Base-by-base conservation (phyloP, 495 filamentous ascomycete species). In the Gamarada debralockiae region DNA sequence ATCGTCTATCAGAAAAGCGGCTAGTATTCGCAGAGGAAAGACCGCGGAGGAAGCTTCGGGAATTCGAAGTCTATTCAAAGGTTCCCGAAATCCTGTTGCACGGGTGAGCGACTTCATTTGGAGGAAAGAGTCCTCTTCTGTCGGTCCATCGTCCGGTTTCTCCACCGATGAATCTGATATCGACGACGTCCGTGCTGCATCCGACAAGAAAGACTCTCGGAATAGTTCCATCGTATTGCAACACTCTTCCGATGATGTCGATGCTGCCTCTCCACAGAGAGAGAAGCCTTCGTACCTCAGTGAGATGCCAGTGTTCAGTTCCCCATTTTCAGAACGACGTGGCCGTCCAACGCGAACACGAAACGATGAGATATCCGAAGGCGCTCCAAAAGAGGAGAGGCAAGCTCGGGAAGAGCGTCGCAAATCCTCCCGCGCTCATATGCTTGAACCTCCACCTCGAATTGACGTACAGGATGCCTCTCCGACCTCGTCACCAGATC, bases 391-490 rank as follows among this genome's bases (percentile, higher is more conserved):
- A 12, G 17, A 43, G 15, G 44, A 50, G 14, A 38, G 36, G 14
- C 27, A 36, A 20, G 43, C 42, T 27, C 21, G 40, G 8, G 48
- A 56, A 39, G 25, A 53, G 18, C 59, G 67, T 3, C 45, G 36
- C 15, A 52, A 37, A 8, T 73, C 74, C 3, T 72, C 73, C 7
- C 65, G 75, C 10, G 78, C 77, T 47, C 75, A 83, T 23, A 66
- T 72, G 5, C 73, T 86, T 42, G 78, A 82, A 51, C 80, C 25
- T 13, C 25, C 82, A 12, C 84, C 85, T 3, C 71, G 72, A 40
- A 82, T 87, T 53, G 79, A 87, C 50, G 63, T 87, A 31, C 74
- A 77, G 58, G 64, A 65, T 56, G 62, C 77, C 40, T 78, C 76
- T 5, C 70, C 76, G 13, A 64, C 63, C 1, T 60, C 66, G 4